Percentiles rank a stretch among this genome's conserved stretches.
Evolutionary conservation across 148 eudicot species (phyloP).

Genomic region (Amaranthus palmeri): DNA sequence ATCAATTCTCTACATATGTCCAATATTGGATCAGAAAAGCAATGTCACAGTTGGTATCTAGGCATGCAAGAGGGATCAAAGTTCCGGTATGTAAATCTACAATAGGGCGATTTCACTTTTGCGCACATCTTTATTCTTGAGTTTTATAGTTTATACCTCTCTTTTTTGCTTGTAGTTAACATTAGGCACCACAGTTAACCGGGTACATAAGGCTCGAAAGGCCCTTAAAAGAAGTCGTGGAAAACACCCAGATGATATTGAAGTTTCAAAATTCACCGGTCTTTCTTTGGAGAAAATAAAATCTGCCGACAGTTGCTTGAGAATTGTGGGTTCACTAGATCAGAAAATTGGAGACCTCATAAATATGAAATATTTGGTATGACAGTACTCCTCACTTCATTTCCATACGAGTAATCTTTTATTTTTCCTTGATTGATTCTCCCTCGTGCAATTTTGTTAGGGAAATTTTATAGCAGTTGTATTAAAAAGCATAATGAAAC

Average conservation of each 20-base stretch:
- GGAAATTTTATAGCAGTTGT: too few relatives aligned
- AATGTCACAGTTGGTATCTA: conserved; percentile 61
- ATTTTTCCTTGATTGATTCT: too few relatives aligned
- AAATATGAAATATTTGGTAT: conserved; percentile 51
- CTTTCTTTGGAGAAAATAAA: conserved; percentile 57
- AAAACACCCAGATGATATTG: conserved; percentile 57
- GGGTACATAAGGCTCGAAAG: conserved; percentile 70
- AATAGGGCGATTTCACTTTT: background rate
- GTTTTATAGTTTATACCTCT: conserved; percentile 1
- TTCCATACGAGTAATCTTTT: too few relatives aligned
- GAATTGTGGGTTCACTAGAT: conserved; percentile 79
- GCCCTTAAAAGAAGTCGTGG: conserved; percentile 46
- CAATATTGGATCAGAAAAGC: conserved; percentile 88
- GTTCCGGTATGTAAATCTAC: conserved; percentile 48
- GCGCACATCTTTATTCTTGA: background rate
- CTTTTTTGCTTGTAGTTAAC: conserved; percentile 39
- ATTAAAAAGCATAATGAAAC: too few relatives aligned
- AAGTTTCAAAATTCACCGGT: conserved; percentile 71
- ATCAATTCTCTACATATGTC: conserved; percentile 78
- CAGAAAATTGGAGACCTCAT: conserved; percentile 45
- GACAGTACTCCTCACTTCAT: background rate
- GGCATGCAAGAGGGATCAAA: conserved; percentile 68
- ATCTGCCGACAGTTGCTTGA: conserved; percentile 60
- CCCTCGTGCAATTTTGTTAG: too few relatives aligned
- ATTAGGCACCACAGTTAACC: conserved; percentile 55